These are phyloP conservation scores for Suhomyces coccinellae DNA, from an alignment of 1,139 yeast genomes.

Conservation along the genomic window DNA sequence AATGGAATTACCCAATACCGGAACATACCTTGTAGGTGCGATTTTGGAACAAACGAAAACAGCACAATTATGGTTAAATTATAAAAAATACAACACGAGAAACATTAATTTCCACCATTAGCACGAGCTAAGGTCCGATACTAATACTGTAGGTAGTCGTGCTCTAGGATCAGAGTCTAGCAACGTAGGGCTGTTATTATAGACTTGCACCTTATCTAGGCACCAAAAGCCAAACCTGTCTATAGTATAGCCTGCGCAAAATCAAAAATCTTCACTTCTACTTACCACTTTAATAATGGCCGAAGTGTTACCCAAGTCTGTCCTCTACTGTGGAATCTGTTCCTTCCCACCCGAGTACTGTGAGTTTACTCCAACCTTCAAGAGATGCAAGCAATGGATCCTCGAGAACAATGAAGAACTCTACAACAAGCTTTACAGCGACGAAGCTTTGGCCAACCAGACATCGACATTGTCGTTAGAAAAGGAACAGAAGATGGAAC, in stretches of 20 bases:
- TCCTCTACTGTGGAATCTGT: conserved; percentile 81
- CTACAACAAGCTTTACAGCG: conserved; percentile 61
- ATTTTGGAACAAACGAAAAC: too few relatives aligned
- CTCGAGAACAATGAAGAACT: conserved; percentile 56
- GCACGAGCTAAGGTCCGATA: too few relatives aligned
- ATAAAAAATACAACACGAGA: too few relatives aligned
- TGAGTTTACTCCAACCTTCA: conserved; percentile 82
- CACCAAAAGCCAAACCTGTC: conserved; percentile 1
- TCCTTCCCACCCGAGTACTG: conserved; percentile 91
- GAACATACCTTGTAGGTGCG: too few relatives aligned
- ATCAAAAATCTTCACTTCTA: conserved; percentile 2
- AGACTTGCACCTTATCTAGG: too few relatives aligned
- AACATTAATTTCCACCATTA: too few relatives aligned
- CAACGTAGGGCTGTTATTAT: too few relatives aligned
- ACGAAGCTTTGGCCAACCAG: conserved; percentile 52
- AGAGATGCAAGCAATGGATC: conserved; percentile 85
- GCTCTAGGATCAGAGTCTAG: too few relatives aligned
- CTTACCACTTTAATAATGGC: conserved; percentile 25
- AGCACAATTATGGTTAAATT: too few relatives aligned
- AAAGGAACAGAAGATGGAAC: conserved; percentile 77
- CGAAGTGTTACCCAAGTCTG: conserved; percentile 43
- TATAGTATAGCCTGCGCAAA: neutral
- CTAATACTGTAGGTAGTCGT: too few relatives aligned
- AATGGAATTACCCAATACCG: too few relatives aligned
- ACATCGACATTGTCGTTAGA: conserved; percentile 63